Evolutionary conservation across 768 basidiomycete species (phyloP).

Genomic region (Holtermannia corniformis): DNA sequence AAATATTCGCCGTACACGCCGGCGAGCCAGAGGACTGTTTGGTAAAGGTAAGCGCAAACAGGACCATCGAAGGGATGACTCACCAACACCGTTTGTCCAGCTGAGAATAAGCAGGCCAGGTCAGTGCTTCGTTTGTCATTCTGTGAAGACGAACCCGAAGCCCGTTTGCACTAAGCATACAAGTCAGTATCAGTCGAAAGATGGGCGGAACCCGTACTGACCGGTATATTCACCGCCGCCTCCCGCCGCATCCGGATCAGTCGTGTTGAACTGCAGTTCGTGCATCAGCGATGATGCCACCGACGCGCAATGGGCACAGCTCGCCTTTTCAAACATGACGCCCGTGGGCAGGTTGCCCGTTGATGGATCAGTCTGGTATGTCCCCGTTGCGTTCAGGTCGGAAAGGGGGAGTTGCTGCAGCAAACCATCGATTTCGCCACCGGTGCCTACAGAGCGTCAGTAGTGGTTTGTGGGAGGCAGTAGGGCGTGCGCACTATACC

Average conservation of each 20-base stretch:
- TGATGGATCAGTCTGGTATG: conserved; percentile 15
- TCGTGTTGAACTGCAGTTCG: conserved; percentile 58
- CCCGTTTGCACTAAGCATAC: neutral
- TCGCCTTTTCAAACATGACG: conserved; percentile 52
- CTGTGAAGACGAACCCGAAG: too few relatives aligned
- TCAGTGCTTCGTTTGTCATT: too few relatives aligned
- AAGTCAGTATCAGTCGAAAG: neutral
- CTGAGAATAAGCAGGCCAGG: neutral
- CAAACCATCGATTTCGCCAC: conserved; percentile 65
- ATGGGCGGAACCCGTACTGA: conserved; percentile 48
- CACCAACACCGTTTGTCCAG: conserved; percentile 40
- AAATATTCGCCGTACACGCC: conserved; percentile 39
- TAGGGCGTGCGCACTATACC: conserved; percentile 46
- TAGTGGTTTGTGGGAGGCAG: too few relatives aligned
- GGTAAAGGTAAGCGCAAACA: too few relatives aligned
- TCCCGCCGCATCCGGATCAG: conserved; percentile 51
- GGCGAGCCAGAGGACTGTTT: conserved; percentile 32
- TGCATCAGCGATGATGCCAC: conserved; percentile 41
- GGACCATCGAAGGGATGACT: conserved; percentile 4
- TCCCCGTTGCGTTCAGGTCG: conserved; percentile 34
- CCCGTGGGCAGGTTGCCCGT: conserved; percentile 5
- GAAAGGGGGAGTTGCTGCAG: conserved; percentile 55
- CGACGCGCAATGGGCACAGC: conserved; percentile 40
- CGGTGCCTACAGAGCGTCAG: conserved; percentile 47
- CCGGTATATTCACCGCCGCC: conserved; percentile 57